Conservation (phyloP, 169 alveolate genomes). For the Theileria sp. region DNA sequence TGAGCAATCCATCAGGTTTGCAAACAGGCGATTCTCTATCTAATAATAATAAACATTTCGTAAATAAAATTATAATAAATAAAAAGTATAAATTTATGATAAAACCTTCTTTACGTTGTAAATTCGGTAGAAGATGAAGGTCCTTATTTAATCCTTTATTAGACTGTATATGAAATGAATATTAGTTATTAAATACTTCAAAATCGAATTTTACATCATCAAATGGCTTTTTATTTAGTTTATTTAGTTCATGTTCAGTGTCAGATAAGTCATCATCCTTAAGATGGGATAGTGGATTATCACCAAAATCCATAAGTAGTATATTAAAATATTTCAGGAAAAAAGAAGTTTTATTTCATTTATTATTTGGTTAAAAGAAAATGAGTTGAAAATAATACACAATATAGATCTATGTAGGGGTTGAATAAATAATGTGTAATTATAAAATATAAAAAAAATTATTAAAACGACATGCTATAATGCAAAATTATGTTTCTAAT, state of each 20-base stretch:
- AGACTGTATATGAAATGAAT: background rate
- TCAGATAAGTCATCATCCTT: background rate
- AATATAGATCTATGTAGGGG: background rate
- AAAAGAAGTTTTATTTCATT: background rate
- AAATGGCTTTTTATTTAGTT: background rate
- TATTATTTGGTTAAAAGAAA: background rate
- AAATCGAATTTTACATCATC: slow-evolving; percentile 7
- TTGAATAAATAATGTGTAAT: background rate
- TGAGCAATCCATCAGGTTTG: slow-evolving; percentile 75
- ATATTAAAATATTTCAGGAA: background rate
- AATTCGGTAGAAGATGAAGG: slow-evolving; percentile 16
- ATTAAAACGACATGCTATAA: background rate
- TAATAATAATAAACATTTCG: background rate
- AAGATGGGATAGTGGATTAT: background rate
- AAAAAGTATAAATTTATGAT: background rate
- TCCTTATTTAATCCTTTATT: slow-evolving; percentile 2
- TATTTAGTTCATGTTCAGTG: background rate
- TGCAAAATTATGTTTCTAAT: background rate
- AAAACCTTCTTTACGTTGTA: slow-evolving; percentile 2
- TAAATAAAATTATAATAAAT: background rate
- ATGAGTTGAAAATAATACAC: background rate
- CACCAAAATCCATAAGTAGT: background rate
- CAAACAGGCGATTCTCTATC: slow-evolving; percentile 24
- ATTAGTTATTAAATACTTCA: background rate
- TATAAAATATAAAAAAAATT: background rate